Evolutionary conservation across 108 stramenopile genomes (phyloP).

Genomic region (Stephanodiscus minutulus): DNA sequence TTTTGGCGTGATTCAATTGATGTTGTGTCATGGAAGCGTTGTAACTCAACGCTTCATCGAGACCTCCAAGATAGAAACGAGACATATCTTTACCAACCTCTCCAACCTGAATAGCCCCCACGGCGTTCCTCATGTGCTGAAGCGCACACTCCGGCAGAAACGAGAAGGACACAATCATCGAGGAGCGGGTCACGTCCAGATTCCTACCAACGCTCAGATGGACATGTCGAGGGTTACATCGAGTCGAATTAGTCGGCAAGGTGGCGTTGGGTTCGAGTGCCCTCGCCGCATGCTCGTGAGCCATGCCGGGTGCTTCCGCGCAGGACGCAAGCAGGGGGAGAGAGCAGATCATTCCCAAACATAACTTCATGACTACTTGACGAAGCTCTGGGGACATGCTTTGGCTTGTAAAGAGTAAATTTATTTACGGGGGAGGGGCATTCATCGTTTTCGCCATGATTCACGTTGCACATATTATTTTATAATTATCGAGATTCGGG

Average conservation of each 20-base stretch:
- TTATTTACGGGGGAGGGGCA: not conserved
- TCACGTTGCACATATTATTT: too few relatives aligned
- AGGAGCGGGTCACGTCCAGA: slow-evolving; percentile 26
- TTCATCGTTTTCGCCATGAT: too few relatives aligned
- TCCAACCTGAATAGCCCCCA: slow-evolving; percentile 26
- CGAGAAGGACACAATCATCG: slow-evolving; percentile 34
- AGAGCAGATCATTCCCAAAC: not conserved
- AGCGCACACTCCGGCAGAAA: slow-evolving; percentile 21
- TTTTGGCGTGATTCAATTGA: slow-evolving; percentile 16
- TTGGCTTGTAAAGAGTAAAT: not conserved
- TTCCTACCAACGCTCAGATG: slow-evolving; percentile 31
- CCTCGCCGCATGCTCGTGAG: not conserved
- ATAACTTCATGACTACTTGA: not conserved
- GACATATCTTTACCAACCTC: slow-evolving; percentile 7
- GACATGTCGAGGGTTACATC: slow-evolving; percentile 31
- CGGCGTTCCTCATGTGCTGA: not conserved
- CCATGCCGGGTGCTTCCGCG: not conserved
- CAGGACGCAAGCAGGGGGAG: not conserved
- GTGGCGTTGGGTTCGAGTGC: not conserved
- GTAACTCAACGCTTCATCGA: slow-evolving; percentile 21
- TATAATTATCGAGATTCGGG: too few relatives aligned
- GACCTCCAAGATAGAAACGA: slow-evolving; percentile 7
- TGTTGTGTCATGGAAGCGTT: slow-evolving; percentile 22
- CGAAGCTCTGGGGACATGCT: not conserved
- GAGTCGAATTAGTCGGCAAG: not conserved